Conservation (phyloP, 441 rosid species). For the Populus trichocarpa region DNA sequence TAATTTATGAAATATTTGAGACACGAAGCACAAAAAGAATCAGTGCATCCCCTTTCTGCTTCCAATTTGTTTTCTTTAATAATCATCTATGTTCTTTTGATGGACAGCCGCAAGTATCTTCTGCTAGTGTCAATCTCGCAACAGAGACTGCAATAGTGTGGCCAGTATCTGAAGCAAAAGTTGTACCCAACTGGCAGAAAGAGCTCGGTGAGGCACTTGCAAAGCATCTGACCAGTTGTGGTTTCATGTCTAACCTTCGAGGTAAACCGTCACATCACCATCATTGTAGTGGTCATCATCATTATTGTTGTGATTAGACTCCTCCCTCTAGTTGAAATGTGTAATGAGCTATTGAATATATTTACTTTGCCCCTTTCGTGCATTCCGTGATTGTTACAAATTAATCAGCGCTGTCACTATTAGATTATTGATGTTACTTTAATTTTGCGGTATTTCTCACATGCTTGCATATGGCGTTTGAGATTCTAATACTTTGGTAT, state of each 20-base stretch:
- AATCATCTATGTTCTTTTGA: neutral
- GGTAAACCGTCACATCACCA: slow-evolving; percentile 36
- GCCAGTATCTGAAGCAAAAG: slow-evolving; percentile 81
- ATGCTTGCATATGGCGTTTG: slow-evolving; percentile 10
- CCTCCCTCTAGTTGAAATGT: neutral
- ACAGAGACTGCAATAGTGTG: slow-evolving; percentile 93
- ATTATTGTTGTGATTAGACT: neutral
- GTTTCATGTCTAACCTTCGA: slow-evolving; percentile 75
- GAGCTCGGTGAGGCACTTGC: slow-evolving; percentile 90
- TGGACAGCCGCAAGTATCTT: slow-evolving; percentile 80
- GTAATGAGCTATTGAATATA: neutral
- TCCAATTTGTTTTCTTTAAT: neutral
- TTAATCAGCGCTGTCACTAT: neutral
- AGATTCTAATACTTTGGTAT: neutral
- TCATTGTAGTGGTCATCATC: neutral
- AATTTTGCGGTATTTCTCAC: neutral
- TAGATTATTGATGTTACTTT: neutral
- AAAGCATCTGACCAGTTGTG: slow-evolving; percentile 75
- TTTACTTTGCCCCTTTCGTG: neutral
- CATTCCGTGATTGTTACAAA: neutral
- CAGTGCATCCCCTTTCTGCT: neutral
- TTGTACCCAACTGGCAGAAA: slow-evolving; percentile 66
- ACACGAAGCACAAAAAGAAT: neutral
- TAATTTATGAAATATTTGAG: neutral
- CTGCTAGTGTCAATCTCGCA: slow-evolving; percentile 87